Evolutionary conservation across 1,139 yeast genomes (phyloP).

Genomic region (Scheffersomyces insectosa): DNA sequence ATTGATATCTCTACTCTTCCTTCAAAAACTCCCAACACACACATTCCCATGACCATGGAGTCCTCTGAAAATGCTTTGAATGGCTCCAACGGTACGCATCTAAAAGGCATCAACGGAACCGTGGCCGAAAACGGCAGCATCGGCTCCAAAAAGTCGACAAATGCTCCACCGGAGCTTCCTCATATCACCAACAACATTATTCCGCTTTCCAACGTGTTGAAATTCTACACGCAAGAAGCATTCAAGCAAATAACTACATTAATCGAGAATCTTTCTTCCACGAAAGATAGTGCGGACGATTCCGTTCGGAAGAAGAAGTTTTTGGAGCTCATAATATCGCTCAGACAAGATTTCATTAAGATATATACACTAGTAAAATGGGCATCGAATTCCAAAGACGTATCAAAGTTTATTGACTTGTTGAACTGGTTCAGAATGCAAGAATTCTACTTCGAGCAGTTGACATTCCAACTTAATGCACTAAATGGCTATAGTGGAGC

Average conservation of each 20-base stretch:
- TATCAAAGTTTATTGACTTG: constrained; percentile 75
- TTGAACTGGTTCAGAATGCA: constrained; percentile 80
- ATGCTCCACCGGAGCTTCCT: constrained; percentile 54
- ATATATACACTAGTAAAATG: constrained; percentile 84
- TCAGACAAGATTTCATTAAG: constrained; percentile 81
- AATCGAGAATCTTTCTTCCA: constrained; percentile 53
- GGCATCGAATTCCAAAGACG: constrained; percentile 72
- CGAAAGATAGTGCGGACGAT: constrained; percentile 48
- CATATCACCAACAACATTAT: constrained; percentile 73
- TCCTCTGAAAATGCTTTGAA: too few relatives aligned
- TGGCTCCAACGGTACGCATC: too few relatives aligned
- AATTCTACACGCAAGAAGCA: constrained; percentile 62
- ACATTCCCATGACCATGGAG: too few relatives aligned
- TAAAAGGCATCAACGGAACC: too few relatives aligned
- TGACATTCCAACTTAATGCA: constrained; percentile 51
- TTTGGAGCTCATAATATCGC: constrained; percentile 62
- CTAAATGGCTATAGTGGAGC: constrained; percentile 77
- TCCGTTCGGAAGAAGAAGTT: constrained; percentile 65
- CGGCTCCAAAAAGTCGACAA: too few relatives aligned
- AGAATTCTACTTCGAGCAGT: constrained; percentile 70
- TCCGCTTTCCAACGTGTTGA: constrained; percentile 59
- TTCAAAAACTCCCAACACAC: too few relatives aligned
- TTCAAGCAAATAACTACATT: constrained; percentile 63
- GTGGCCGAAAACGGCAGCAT: too few relatives aligned
- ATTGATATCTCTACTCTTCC: too few relatives aligned